Evolutionary conservation across 2,329 filamentous ascomycete genomes (phyloP), one percentile per base, ranked within the genome.

Genomic region (Colletotrichum chlorophyti): DNA sequence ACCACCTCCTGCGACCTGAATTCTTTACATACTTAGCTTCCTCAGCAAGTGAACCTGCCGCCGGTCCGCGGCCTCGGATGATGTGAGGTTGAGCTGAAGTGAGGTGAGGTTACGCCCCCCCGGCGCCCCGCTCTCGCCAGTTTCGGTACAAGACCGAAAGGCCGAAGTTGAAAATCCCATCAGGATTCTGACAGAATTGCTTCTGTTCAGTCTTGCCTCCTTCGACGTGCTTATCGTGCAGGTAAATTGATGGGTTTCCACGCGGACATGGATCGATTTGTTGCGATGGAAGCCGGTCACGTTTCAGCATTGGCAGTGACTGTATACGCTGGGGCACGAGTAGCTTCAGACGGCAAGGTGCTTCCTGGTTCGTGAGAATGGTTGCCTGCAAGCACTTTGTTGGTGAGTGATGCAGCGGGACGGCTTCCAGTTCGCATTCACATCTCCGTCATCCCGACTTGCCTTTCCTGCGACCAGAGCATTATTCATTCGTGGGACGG

Each of bases 291-390:
- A 34, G 45, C 51, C 52, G 45, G 52, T 29, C 57, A 32, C 32
- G 57, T 60, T 60, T 57, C 57, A 57, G 52, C 57, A 57, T 57
- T 26, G 45, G 32, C 23, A n/a, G 31, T 60, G 51, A 32, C 21
- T 45, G 26, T 57, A n/a, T 21, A 45, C 27, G 51, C 52, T 60
- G 51, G 49, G 38, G 57, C 57, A 50, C 32, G 27, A 57, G 38
- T 38, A 57, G 57, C 57, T 60, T 60, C 57, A 57, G 43, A 45
- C 51, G 38, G 21, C 51, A 60, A 60, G 51, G 51, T 31, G 26
- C 26, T 55, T 57, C 57, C 57, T 57, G 45, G 50, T 32, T 23
- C 42, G 23, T 12, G 27, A 45, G 32, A 29, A 55, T 51, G 31
- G 45, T 57, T 23, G 31, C 31, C 51, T 38, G 43, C 55, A 38